A percentile compares a stretch with the other conserved stretches of the same genome.
phyloP scores from a whole-genome alignment of 441 rosid species.

The Gossypium aridum region DNA sequence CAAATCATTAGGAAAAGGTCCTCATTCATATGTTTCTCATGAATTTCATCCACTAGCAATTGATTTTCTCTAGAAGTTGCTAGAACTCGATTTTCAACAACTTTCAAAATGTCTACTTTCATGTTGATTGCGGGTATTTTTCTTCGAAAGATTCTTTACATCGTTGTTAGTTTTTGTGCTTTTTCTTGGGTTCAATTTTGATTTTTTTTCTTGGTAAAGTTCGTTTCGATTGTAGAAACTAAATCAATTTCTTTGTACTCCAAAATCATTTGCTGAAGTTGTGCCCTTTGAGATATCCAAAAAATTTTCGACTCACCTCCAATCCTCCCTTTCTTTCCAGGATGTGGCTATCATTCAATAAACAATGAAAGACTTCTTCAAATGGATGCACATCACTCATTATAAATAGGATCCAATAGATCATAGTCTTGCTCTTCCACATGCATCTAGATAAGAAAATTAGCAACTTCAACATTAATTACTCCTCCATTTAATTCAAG shows the following conservation, averaged over 20 bases:
- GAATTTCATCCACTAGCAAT: not conserved
- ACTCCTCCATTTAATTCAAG: not conserved
- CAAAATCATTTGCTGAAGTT: constrained; percentile 30
- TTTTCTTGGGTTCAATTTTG: constrained; percentile 57
- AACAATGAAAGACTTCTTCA: not conserved
- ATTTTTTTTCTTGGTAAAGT: constrained; percentile 47
- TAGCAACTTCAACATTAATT: not conserved
- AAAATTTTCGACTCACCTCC: constrained; percentile 64
- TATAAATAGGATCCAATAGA: not conserved
- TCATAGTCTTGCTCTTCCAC: not conserved
- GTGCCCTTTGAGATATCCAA: constrained; percentile 43
- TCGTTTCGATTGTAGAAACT: constrained; percentile 20
- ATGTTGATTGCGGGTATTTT: not conserved
- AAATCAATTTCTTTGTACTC: constrained; percentile 28
- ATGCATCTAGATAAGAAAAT: not conserved
- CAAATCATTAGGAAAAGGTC: too few species aligned
- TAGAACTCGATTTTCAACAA: constrained; percentile 30
- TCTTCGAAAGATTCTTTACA: constrained; percentile 6
- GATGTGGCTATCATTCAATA: not conserved
- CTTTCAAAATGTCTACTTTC: not conserved
- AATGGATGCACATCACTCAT: not conserved
- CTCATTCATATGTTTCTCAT: constrained; percentile 22
- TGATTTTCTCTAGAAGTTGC: constrained; percentile 74
- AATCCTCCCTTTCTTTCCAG: not conserved
- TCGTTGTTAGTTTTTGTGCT: constrained; percentile 39